phyloP scores from a whole-genome alignment of 345 rosid species.

The Lepidium didymum region DNA sequence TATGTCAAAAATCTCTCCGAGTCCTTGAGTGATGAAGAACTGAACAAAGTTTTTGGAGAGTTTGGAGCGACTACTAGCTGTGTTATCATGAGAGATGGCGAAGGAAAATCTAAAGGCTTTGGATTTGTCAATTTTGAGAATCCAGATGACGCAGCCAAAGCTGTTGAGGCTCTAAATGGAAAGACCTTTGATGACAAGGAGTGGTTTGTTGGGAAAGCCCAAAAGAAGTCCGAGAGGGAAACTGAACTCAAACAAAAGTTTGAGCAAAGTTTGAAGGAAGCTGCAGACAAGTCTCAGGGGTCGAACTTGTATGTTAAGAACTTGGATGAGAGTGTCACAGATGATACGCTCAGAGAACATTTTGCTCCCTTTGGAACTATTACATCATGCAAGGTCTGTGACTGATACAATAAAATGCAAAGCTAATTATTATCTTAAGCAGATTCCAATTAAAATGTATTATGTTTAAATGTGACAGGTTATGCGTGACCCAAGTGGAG shows the following conservation, averaged over 20 bases:
- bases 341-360: slow-evolving; percentile 75
- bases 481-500: slow-evolving; percentile 82
- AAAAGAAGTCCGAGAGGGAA: slow-evolving; percentile 86
- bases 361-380: slow-evolving; percentile 74
- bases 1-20: slow-evolving; percentile 79
- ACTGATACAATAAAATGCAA: not conserved
- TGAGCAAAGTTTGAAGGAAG: slow-evolving; percentile 79
- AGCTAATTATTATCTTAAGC: not conserved
- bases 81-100: slow-evolving; percentile 81
- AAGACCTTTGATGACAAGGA: slow-evolving; percentile 77
- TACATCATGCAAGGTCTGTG: slow-evolving; percentile 81
- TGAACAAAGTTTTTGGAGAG: slow-evolving; percentile 63
- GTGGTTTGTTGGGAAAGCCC: slow-evolving; percentile 95
- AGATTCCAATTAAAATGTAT: not conserved
- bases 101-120: slow-evolving; percentile 89
- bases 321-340: slow-evolving; percentile 75
- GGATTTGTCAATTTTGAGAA: slow-evolving; percentile 89
- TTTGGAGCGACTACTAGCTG: slow-evolving; percentile 68
- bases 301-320: slow-evolving; percentile 83
- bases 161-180: slow-evolving; percentile 84
- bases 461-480: slow-evolving; percentile 43
- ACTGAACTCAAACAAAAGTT: slow-evolving; percentile 51
- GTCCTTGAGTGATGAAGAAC: slow-evolving; percentile 56
- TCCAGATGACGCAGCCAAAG: slow-evolving; percentile 68
- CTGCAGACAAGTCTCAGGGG: slow-evolving; percentile 79